phyloP scores from a whole-genome alignment of 352 stramenopile species.

The Phytophthora macrochlamydospora region DNA sequence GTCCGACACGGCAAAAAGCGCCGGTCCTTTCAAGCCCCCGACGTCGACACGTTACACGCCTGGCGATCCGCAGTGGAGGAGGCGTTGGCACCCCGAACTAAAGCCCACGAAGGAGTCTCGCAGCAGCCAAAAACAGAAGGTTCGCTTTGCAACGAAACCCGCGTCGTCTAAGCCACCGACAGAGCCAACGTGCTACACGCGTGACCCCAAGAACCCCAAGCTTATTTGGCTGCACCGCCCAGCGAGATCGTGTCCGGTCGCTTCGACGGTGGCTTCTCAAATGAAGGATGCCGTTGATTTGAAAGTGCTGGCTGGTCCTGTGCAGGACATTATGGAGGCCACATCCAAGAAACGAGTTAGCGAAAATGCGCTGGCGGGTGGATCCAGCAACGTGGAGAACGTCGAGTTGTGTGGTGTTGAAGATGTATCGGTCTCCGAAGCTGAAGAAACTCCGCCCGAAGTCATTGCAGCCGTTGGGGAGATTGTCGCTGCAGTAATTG shows the following conservation, averaged over 20 bases:
- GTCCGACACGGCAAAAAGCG: slow-evolving; percentile 32
- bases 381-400: too few species aligned
- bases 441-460: too few species aligned
- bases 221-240: slow-evolving; percentile 25
- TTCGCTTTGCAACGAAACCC: not conserved
- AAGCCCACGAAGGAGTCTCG: slow-evolving; percentile 4
- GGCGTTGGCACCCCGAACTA: slow-evolving; percentile 19
- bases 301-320: too few species aligned
- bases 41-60: slow-evolving; percentile 21
- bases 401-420: too few species aligned
- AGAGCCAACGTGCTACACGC: slow-evolving; percentile 15
- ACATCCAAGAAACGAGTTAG: too few species aligned
- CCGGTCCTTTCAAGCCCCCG: slow-evolving; percentile 25
- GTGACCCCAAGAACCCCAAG: slow-evolving; percentile 25
- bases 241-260: not conserved
- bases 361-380: too few species aligned
- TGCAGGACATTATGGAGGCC: too few species aligned
- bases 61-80: slow-evolving; percentile 26
- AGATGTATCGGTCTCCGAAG: too few species aligned
- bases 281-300: too few species aligned
- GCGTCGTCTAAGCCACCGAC: not conserved
- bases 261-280: too few species aligned
- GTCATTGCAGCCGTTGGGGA: too few species aligned
- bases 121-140: slow-evolving; percentile 6
- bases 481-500: too few species aligned